Percentiles rank a stretch among this genome's conserved stretches.
Conservation (phyloP, 148 eudicot species). For the Cornus controversa region DNA sequence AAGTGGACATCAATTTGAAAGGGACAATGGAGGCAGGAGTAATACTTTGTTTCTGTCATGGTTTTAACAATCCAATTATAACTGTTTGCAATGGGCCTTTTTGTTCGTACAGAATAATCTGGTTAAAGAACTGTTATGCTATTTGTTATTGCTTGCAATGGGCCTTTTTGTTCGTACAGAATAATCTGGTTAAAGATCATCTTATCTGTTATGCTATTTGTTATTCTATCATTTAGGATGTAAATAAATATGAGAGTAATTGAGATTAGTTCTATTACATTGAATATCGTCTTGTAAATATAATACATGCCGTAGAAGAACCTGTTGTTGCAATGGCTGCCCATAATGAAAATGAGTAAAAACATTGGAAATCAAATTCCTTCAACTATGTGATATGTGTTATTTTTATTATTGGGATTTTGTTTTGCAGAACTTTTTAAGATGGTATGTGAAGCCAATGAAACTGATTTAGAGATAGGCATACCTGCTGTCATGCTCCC, state of each 20-base stretch:
- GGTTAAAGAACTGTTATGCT: no score
- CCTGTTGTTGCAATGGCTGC: background rate
- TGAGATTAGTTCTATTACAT: no score
- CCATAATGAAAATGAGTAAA: background rate
- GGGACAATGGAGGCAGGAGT: background rate
- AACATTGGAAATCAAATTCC: background rate
- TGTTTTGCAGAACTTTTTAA: slow-evolving; percentile 80
- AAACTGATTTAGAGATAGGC: slow-evolving; percentile 58
- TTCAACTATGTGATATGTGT: background rate
- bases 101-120: no score
- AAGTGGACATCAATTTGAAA: background rate
- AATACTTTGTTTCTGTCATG: background rate
- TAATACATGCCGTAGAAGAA: background rate
- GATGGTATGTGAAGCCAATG: slow-evolving; percentile 90
- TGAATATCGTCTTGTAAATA: no score
- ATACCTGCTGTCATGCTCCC: slow-evolving; percentile 97
- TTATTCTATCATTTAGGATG: background rate
- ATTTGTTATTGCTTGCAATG: background rate
- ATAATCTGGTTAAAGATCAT: background rate
- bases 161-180: no score
- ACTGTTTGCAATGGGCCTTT: no score
- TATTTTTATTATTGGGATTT: background rate
- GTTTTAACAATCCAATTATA: background rate
- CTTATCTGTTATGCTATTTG: no score
- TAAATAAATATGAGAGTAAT: no score